A percentile compares a stretch with the other conserved stretches of the same genome.
phyloP scores from a whole-genome alignment of 1,284 basidiomycete species.

The Puccinia coronata region DNA sequence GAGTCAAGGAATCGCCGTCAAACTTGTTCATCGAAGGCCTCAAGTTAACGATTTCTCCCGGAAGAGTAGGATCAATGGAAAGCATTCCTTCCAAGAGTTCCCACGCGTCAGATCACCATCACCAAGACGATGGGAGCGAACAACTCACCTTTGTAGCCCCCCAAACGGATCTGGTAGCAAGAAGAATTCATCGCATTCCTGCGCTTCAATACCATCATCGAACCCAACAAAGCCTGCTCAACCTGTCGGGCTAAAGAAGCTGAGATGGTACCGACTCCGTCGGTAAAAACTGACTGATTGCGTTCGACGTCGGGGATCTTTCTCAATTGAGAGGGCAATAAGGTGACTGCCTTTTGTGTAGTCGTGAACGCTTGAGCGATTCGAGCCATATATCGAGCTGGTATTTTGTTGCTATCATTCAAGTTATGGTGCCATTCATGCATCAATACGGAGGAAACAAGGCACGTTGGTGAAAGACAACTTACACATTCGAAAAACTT shows the following conservation, averaged over 20 bases:
- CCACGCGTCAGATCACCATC: too few relatives aligned
- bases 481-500: conserved; percentile 49
- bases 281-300: conserved; percentile 65
- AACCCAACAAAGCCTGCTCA: conserved; percentile 60
- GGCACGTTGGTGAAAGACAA: background rate
- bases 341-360: conserved; percentile 70
- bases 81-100: conserved; percentile 80
- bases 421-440: too few relatives aligned
- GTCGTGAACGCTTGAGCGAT: conserved; percentile 78
- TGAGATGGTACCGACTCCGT: conserved; percentile 71
- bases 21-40: conserved; percentile 78
- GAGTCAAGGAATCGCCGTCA: conserved; percentile 64
- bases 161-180: conserved; percentile 72
- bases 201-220: conserved; percentile 53
- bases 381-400: conserved; percentile 75
- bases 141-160: conserved; percentile 66
- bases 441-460: too few relatives aligned
- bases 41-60: conserved; percentile 65
- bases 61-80: conserved; percentile 65
- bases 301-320: conserved; percentile 62
- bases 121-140: too few relatives aligned
- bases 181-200: conserved; percentile 16
- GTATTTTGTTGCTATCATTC: conserved; percentile 63
- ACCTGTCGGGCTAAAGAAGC: conserved; percentile 64
- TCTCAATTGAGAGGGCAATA: conserved; percentile 64